Conservation (phyloP, 2,329 filamentous ascomycete species). For the Colletotrichum graminicola region DNA sequence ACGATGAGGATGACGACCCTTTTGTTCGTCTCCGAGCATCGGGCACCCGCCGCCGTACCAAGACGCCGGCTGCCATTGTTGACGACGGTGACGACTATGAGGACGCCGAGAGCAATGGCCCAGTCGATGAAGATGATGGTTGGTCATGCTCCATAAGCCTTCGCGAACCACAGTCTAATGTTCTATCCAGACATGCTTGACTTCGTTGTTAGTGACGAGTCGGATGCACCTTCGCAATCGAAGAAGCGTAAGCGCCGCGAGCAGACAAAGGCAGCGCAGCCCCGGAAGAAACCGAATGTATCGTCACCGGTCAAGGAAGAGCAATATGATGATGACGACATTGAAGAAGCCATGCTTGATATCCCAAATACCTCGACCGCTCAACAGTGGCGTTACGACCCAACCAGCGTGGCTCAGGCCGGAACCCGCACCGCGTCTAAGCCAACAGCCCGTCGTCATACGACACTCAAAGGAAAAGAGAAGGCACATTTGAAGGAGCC, state of each 20-base stretch:
- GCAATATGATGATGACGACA: conserved; percentile 60
- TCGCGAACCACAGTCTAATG: conserved; percentile 29
- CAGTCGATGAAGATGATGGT: conserved; percentile 72
- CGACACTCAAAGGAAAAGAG: conserved; percentile 57
- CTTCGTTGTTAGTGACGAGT: conserved; percentile 89
- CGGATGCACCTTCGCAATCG: conserved; percentile 73
- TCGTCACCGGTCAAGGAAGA: conserved; percentile 59
- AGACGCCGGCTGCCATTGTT: conserved; percentile 70
- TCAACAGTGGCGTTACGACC: conserved; percentile 81
- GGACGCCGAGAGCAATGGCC: conserved; percentile 72
- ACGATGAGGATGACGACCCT: conserved; percentile 82
- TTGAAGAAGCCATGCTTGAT: conserved; percentile 68
- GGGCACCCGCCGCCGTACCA: conserved; percentile 55
- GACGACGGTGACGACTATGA: conserved; percentile 80
- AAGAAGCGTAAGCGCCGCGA: conserved; percentile 82
- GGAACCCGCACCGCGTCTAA: conserved; percentile 32
- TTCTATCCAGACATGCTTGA: conserved; percentile 76
- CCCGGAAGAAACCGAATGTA: conserved; percentile 73
- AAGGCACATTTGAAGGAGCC: conserved; percentile 88
- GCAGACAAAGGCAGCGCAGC: conserved; percentile 57
- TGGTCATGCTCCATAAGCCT: conserved; percentile 54
- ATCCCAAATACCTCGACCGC: conserved; percentile 77
- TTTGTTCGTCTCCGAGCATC: conserved; percentile 63
- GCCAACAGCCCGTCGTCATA: conserved; percentile 40
- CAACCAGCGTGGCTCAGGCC: conserved; percentile 57